Percentiles rank a stretch among this genome's conserved stretches.
These are phyloP conservation scores for maize (Zea mays) DNA, from an alignment of 176 grass and related monocot genomes.

Conservation along the genomic window DNA sequence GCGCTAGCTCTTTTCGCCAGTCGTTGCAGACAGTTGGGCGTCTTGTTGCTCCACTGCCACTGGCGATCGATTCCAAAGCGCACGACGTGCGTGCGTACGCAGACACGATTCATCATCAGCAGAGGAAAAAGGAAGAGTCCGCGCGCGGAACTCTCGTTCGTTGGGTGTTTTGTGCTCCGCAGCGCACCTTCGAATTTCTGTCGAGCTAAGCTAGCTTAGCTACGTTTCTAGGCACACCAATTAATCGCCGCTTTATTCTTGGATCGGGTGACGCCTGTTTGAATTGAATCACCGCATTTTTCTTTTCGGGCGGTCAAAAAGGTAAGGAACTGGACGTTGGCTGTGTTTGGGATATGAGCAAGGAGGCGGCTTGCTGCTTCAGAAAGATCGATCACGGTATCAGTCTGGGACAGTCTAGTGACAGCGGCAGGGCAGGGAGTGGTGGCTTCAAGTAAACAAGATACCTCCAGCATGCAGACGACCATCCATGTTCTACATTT, in stretches of 20 bases:
- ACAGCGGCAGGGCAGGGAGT: neutral
- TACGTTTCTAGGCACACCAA: conserved; percentile 33
- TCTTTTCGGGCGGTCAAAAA: conserved; percentile 47
- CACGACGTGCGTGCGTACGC: too few relatives aligned
- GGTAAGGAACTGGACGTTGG: conserved; percentile 9
- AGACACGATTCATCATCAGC: neutral
- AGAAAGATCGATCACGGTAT: neutral
- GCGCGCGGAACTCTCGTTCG: conserved; percentile 13
- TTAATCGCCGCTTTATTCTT: conserved; percentile 39
- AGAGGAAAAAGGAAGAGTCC: neutral
- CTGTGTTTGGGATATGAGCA: conserved; percentile 23
- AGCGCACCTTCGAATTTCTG: conserved; percentile 7
- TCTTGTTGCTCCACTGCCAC: conserved; percentile 24
- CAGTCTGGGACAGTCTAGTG: neutral
- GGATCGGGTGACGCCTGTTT: neutral
- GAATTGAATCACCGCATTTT: conserved; percentile 1
- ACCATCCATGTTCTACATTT: conserved; percentile 13
- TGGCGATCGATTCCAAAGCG: conserved; percentile 32
- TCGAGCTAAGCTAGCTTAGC: conserved; percentile 28
- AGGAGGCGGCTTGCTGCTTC: conserved; percentile 1
- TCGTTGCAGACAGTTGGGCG: conserved; percentile 41
- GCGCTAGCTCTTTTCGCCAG: conserved; percentile 30
- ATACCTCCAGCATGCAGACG: conserved; percentile 21
- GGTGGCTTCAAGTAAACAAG: conserved; percentile 27
- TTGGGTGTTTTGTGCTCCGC: conserved; percentile 27